Evolutionary conservation across 2,329 filamentous ascomycete species (phyloP).

Genomic region (Penicillium sp.): DNA sequence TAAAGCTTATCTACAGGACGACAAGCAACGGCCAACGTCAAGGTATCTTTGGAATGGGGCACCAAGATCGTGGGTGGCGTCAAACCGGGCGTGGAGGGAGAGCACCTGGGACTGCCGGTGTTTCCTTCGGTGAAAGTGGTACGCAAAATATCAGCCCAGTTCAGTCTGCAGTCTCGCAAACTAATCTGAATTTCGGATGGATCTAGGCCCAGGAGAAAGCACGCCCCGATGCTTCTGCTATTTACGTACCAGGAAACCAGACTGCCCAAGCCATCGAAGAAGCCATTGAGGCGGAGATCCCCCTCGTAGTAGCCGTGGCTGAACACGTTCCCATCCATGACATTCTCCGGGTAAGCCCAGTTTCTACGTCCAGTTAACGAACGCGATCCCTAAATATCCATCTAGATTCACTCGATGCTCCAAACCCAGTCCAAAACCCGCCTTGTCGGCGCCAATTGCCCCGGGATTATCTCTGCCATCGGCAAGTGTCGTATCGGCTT

Average conservation of each 20-base stretch:
- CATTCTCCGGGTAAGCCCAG: conserved; percentile 64
- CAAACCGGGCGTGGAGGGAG: conserved; percentile 69
- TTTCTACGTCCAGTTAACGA: not conserved
- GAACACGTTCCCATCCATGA: conserved; percentile 81
- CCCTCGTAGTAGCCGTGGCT: conserved; percentile 75
- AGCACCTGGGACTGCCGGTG: conserved; percentile 74
- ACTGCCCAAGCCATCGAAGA: conserved; percentile 75
- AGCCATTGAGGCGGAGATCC: conserved; percentile 77
- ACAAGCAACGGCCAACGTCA: conserved; percentile 70
- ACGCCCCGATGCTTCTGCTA: conserved; percentile 75
- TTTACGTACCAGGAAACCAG: conserved; percentile 77
- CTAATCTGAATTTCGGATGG: conserved; percentile 6
- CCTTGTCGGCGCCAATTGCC: conserved; percentile 78
- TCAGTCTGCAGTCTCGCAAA: not conserved
- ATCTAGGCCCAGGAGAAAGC: conserved; percentile 68
- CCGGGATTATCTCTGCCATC: conserved; percentile 75
- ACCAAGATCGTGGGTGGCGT: conserved; percentile 81
- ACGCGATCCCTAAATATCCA: not conserved
- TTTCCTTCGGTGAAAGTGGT: conserved; percentile 68
- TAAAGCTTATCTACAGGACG: conserved; percentile 32
- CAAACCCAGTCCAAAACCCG: conserved; percentile 71
- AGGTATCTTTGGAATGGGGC: conserved; percentile 75
- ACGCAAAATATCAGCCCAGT: conserved; percentile 6
- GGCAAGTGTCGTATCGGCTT: conserved; percentile 74
- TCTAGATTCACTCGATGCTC: conserved; percentile 68